Conservation (phyloP, 1,284 basidiomycete species). For the Filobasidium uniguttulatum region DNA sequence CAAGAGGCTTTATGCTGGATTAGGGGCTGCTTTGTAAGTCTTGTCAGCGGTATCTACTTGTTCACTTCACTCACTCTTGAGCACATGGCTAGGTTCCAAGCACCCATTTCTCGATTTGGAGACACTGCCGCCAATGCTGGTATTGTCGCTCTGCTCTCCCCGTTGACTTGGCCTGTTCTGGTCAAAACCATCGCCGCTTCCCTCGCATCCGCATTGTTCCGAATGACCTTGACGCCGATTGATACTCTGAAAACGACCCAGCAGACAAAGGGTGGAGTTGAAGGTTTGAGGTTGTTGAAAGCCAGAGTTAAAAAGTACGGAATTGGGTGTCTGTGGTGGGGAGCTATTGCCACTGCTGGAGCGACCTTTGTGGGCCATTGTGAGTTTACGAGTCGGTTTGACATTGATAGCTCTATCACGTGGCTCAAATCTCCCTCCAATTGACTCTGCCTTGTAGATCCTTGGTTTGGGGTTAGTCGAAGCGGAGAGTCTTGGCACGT, state of each 20-base stretch:
- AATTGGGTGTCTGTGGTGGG: conserved; percentile 66
- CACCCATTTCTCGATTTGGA: conserved; percentile 50
- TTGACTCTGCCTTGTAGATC: conserved; percentile 50
- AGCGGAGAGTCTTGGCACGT: background rate
- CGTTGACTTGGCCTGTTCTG: conserved; percentile 27
- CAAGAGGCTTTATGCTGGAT: conserved; percentile 66
- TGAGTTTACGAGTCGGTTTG: conserved; percentile 42
- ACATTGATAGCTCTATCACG: too few relatives aligned
- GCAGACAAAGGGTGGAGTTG: conserved; percentile 62
- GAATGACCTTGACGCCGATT: conserved; percentile 72
- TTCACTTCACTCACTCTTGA: background rate
- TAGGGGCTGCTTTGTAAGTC: conserved; percentile 61
- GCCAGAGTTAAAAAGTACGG: conserved; percentile 60
- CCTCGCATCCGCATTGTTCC: conserved; percentile 49
- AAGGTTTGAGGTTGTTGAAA: conserved; percentile 51
- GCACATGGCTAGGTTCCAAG: conserved; percentile 24
- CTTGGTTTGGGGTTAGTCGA: conserved; percentile 33
- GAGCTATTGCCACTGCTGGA: conserved; percentile 71
- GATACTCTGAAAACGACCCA: conserved; percentile 85
- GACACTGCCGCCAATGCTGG: conserved; percentile 54
- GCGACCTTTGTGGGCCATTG: conserved; percentile 87
- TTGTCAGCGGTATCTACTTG: conserved; percentile 21
- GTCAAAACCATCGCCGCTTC: conserved; percentile 33
- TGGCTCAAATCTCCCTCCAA: too few relatives aligned
- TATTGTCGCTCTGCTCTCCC: conserved; percentile 27